Conservation (phyloP, 2,329 filamentous ascomycete species). For the Alternaria panax region DNA sequence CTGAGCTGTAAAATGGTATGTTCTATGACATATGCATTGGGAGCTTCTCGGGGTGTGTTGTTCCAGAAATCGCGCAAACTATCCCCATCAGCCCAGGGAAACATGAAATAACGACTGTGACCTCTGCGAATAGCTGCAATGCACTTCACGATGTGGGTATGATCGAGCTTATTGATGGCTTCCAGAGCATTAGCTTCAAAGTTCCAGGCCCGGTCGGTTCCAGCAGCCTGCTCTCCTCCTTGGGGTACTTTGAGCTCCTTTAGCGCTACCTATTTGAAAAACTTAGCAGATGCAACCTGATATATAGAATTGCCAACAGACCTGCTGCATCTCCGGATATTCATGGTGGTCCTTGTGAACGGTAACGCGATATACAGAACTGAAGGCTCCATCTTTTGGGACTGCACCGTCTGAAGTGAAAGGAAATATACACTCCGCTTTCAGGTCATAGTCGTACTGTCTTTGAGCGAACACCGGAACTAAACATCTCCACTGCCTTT, state of each 20-base stretch:
- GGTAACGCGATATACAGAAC: slow-evolving; percentile 8
- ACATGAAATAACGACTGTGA: slow-evolving; percentile 29
- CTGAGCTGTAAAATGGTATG: slow-evolving; percentile 17
- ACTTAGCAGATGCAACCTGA: no score
- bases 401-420: slow-evolving; percentile 4
- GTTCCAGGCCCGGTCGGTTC: slow-evolving; percentile 18
- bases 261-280: slow-evolving; percentile 22
- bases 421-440: slow-evolving; percentile 17
- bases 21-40: background rate
- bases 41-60: background rate
- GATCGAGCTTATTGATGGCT: slow-evolving; percentile 21
- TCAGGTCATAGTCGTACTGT: slow-evolving; percentile 13
- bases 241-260: slow-evolving; percentile 14
- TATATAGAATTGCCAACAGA: background rate
- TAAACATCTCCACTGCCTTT: slow-evolving; percentile 24
- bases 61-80: slow-evolving; percentile 23
- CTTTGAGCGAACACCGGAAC: slow-evolving; percentile 15
- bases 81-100: slow-evolving; percentile 28
- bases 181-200: slow-evolving; percentile 17
- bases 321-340: slow-evolving; percentile 1
- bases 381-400: slow-evolving; percentile 15
- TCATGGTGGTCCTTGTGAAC: slow-evolving; percentile 19
- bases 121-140: slow-evolving; percentile 22
- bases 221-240: background rate
- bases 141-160: slow-evolving; percentile 20